Evolutionary conservation across 208 protist genomes (phyloP).

Genomic region (Crithidia thermophila): DNA sequence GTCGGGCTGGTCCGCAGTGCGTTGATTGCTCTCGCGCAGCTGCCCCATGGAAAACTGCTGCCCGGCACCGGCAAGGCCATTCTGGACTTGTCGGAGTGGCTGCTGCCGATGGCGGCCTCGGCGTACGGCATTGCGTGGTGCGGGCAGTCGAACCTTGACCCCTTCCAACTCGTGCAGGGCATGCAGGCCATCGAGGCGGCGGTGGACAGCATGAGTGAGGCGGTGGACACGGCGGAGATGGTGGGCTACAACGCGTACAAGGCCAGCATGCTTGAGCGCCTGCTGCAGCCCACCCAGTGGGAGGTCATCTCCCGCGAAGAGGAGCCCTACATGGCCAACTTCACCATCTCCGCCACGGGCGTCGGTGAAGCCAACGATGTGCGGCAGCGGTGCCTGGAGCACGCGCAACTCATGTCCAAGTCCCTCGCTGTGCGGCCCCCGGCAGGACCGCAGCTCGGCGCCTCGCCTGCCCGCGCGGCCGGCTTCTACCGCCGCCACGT

Average conservation of each 20-base stretch:
- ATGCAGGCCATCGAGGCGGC: constrained; percentile 37
- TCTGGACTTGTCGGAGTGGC: constrained; percentile 38
- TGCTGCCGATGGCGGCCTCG: constrained; percentile 40
- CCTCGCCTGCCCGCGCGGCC: constrained; percentile 2
- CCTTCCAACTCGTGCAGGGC: constrained; percentile 29
- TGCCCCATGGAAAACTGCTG: constrained; percentile 38
- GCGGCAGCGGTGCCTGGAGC: constrained; percentile 1
- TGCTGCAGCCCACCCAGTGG: constrained; percentile 52
- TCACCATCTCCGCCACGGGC: constrained; percentile 21
- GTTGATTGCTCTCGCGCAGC: constrained; percentile 23
- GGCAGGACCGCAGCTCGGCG: background rate
- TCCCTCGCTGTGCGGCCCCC: background rate
- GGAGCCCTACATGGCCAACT: constrained; percentile 34
- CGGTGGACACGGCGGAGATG: constrained; percentile 44
- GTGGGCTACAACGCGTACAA: constrained; percentile 76
- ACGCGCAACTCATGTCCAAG: background rate
- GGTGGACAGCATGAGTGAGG: constrained; percentile 42
- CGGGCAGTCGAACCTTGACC: constrained; percentile 17
- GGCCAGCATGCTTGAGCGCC: constrained; percentile 59
- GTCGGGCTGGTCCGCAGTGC: constrained; percentile 20
- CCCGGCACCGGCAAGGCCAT: constrained; percentile 35
- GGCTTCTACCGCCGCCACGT: constrained; percentile 31
- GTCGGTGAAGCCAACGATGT: constrained; percentile 20
- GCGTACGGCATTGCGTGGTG: constrained; percentile 42
- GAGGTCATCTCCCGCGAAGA: constrained; percentile 46